Conservation (phyloP, 129 eudicot species). For the Escallonia herrerae region DNA sequence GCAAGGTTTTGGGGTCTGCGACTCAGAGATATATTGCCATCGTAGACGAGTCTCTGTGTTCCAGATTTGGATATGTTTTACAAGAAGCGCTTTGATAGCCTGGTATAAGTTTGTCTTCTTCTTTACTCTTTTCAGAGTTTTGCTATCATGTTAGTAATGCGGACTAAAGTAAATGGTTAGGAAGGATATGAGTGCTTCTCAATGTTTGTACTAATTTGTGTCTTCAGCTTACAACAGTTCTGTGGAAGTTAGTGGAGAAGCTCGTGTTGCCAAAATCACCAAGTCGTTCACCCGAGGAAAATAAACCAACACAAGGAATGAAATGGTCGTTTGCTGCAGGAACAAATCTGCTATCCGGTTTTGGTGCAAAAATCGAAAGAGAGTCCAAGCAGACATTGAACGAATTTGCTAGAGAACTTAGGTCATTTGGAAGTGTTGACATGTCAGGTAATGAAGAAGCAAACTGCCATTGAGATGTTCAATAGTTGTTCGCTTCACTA, state of each 20-base stretch:
- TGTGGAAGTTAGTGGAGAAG: constrained; percentile 82
- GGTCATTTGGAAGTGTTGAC: constrained; percentile 56
- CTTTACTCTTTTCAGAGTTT: not conserved
- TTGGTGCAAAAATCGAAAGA: constrained; percentile 56
- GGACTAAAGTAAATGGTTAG: constrained; percentile 1
- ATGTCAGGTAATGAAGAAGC: constrained; percentile 66
- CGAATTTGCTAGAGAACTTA: constrained; percentile 81
- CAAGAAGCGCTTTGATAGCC: not conserved
- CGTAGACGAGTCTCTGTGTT: not conserved
- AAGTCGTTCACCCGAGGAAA: constrained; percentile 39
- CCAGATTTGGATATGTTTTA: not conserved
- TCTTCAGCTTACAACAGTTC: constrained; percentile 79
- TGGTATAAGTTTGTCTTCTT: not conserved
- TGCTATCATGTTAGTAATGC: not conserved
- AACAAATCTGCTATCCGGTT: constrained; percentile 49
- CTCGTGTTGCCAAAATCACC: constrained; percentile 51
- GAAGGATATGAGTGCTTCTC: constrained; percentile 20
- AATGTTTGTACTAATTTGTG: constrained; percentile 47
- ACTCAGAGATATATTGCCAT: not conserved
- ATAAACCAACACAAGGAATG: constrained; percentile 43
- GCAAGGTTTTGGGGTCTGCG: no score
- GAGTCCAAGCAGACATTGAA: constrained; percentile 57
- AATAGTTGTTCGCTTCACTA: not conserved
- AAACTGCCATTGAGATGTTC: not conserved
- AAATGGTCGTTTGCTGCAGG: constrained; percentile 89